phyloP scores from a whole-genome alignment of 441 rosid species.

The Erodium moschatum region DNA sequence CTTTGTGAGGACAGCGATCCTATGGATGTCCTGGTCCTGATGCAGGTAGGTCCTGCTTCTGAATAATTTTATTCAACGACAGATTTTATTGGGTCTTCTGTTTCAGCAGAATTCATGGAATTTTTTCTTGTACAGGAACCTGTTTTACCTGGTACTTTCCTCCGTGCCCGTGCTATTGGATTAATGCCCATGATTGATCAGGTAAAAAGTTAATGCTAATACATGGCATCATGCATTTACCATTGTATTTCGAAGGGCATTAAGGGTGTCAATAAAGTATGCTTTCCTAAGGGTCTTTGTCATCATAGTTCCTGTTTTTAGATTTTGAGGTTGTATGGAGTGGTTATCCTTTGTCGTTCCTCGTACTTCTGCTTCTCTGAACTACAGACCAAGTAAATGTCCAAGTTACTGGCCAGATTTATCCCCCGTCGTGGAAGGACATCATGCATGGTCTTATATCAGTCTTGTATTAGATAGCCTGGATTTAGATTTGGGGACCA shows the following conservation, averaged over 20 bases:
- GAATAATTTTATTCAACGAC: constrained; percentile 9
- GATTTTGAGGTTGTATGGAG: too few relatives aligned
- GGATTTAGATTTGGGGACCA: too few relatives aligned
- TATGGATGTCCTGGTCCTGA: constrained; percentile 78
- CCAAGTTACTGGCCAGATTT: too few relatives aligned
- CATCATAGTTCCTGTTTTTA: too few relatives aligned
- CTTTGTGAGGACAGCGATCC: constrained; percentile 97
- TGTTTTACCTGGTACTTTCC: constrained; percentile 77
- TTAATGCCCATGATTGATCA: constrained; percentile 97
- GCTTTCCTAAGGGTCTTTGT: too few relatives aligned
- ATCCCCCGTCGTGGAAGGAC: too few relatives aligned
- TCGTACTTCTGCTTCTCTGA: too few relatives aligned
- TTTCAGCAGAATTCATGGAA: constrained; percentile 6
- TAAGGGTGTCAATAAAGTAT: too few relatives aligned
- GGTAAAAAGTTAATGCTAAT: constrained; percentile 24
- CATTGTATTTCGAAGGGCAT: background rate
- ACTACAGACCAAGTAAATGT: too few relatives aligned
- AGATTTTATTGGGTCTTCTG: background rate
- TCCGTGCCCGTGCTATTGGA: constrained; percentile 94
- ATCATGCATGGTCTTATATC: too few relatives aligned
- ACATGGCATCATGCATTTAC: background rate
- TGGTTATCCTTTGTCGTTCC: too few relatives aligned
- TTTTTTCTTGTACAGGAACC: constrained; percentile 52
- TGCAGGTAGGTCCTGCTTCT: constrained; percentile 55
- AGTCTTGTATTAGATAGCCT: too few relatives aligned